Conservation (phyloP, 2,329 filamentous ascomycete species). For the Rhinocladiella mackenziei region DNA sequence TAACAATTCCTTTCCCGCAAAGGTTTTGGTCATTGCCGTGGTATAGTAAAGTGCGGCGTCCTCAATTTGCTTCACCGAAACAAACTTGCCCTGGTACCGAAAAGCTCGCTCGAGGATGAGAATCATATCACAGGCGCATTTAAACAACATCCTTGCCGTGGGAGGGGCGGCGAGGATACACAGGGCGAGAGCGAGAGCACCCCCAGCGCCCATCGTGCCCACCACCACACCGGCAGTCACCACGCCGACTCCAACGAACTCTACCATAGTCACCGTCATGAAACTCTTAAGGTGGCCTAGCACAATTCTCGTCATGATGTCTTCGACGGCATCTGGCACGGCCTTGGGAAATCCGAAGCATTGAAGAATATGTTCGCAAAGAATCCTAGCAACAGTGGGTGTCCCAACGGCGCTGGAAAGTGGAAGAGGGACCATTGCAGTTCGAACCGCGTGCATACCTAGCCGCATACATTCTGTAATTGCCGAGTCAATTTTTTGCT, state of each 20-base stretch:
- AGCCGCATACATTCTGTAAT: conserved; percentile 34
- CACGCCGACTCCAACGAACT: conserved; percentile 21
- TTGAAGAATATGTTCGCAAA: conserved; percentile 28
- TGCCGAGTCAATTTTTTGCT: conserved; percentile 37
- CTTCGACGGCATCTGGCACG: conserved; percentile 26
- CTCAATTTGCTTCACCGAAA: conserved; percentile 28
- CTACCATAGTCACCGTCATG: conserved; percentile 21
- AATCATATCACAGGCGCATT: conserved; percentile 35
- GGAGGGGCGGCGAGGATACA: conserved; percentile 31
- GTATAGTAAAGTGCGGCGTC: conserved; percentile 28
- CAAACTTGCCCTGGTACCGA: conserved; percentile 27
- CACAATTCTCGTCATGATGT: conserved; percentile 27
- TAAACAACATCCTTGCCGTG: conserved; percentile 34
- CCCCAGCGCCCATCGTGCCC: conserved; percentile 31
- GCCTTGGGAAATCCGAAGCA: conserved; percentile 29
- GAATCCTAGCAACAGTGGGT: conserved; percentile 27
- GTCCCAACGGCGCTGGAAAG: conserved; percentile 28
- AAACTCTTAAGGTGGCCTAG: conserved; percentile 26
- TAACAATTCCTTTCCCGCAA: conserved; percentile 24
- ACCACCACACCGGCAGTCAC: conserved; percentile 21
- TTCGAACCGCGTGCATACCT: conserved; percentile 31
- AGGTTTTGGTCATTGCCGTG: conserved; percentile 25
- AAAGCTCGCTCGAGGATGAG: conserved; percentile 34
- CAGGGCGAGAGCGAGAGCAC: conserved; percentile 29
- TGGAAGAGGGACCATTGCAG: conserved; percentile 30